Evolutionary conservation across 495 filamentous ascomycete genomes (phyloP), one percentile per base, ranked within the genome.

Genomic region (Penicillium odoratum): DNA sequence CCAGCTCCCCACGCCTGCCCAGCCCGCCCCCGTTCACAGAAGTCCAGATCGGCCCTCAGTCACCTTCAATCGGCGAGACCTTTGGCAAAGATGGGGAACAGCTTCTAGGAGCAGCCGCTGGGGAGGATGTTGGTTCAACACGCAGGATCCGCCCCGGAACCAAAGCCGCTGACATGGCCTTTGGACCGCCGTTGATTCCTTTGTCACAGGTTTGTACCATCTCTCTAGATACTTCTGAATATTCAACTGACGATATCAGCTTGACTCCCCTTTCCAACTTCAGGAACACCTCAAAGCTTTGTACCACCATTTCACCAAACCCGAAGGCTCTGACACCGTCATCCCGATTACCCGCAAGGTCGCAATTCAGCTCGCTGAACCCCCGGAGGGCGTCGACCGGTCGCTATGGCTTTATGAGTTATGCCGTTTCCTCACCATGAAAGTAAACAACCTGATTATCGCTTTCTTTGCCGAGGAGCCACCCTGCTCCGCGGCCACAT

Each of bases 361-460:
- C 45, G 91, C 93, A 25, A 67, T 77, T 48, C 78, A 82, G 53
- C 85, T 98, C 34, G 86, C 92, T 48, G 85, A 86, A 11, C 85
- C 91, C 43, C 94, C 94, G 0, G 84, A 85, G 18, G 85, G 86
- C 58, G 83, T 93, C 59, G 91, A 96, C 65, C 86, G 86, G 49
- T 87, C 86, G 11, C 80, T 98, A 40, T 98, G 95, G 95, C 87
- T 97, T 48, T 98, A 98, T 73, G 94, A 98, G 72, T 87, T 98
- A 49, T 96, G 91, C 64, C 93, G 94, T 60, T 94, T 97, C 68
- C 83, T 98, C 30, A 93, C 90, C 33, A 88, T 92, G 68, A 92
- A 97, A 76, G 90, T 89, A 61, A 98, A 98, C 78, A 85, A 84
- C 56, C 80, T 98, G 45, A 87, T 98, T 65, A 85, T 96, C 53